A percentile compares a stretch with the other conserved stretches of the same genome.
phyloP scores from a whole-genome alignment of 2,329 filamentous ascomycete genomes.

The Talaromyces islandicus region DNA sequence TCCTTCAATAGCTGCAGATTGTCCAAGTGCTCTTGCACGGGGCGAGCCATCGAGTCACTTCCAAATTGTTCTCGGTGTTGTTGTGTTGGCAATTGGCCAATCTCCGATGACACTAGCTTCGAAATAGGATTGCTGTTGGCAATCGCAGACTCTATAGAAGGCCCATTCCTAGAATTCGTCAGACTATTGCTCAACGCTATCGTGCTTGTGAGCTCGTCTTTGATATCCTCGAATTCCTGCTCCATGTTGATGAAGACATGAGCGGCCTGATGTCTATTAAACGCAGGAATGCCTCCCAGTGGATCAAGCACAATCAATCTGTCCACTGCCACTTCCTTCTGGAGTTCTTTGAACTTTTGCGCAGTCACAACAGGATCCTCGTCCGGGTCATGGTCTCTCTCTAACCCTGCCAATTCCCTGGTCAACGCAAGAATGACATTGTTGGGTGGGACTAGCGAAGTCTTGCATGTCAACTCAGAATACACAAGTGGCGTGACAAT shows the following conservation, averaged over 20 bases:
- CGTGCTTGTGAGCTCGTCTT: constrained; percentile 50
- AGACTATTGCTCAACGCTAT: constrained; percentile 13
- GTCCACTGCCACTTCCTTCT: constrained; percentile 62
- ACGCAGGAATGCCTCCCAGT: constrained; percentile 73
- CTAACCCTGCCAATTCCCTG: constrained; percentile 65
- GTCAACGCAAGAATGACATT: constrained; percentile 73
- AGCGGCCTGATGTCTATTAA: constrained; percentile 52
- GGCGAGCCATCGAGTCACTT: constrained; percentile 12
- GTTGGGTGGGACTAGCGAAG: constrained; percentile 47
- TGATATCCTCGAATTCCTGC: constrained; percentile 73
- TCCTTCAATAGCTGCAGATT: constrained; percentile 70
- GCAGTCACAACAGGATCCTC: constrained; percentile 38
- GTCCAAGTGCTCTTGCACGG: constrained; percentile 49
- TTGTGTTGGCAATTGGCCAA: constrained; percentile 18
- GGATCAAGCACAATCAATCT: constrained; percentile 85
- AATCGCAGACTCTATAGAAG: constrained; percentile 15
- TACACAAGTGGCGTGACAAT: constrained; percentile 64
- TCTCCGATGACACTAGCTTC: constrained; percentile 31
- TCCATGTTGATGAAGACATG: constrained; percentile 91
- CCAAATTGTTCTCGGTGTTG: constrained; percentile 8
- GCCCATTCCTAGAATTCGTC: constrained; percentile 1
- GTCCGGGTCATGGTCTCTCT: constrained; percentile 38
- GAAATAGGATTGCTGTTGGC: constrained; percentile 40
- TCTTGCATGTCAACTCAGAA: constrained; percentile 43
- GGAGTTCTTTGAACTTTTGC: constrained; percentile 34